phyloP scores from a whole-genome alignment of 345 rosid species.

The Eucalyptus viminalis region DNA sequence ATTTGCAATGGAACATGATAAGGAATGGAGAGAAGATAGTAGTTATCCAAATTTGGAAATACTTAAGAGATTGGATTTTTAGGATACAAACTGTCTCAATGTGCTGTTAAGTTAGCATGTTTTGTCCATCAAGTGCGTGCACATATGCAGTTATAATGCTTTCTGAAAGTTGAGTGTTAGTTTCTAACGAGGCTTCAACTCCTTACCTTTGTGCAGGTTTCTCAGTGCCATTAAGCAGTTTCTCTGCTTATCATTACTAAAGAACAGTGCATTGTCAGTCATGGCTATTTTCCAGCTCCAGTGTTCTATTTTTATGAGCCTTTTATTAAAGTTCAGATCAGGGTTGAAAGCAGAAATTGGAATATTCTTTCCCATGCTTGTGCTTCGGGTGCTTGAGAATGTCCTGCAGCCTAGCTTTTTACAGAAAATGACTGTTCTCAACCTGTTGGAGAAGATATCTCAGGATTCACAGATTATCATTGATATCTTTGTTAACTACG shows the following conservation, averaged over 20 bases:
- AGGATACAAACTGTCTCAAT: not conserved
- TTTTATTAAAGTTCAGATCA: slow-evolving; percentile 75
- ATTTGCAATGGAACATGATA: not conserved
- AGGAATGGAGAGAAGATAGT: not conserved
- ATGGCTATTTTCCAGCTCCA: slow-evolving; percentile 97
- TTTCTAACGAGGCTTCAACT: not conserved
- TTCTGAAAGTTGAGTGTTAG: not conserved
- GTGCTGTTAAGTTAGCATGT: not conserved
- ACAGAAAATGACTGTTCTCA: slow-evolving; percentile 94
- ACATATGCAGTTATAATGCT: not conserved
- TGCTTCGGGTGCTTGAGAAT: slow-evolving; percentile 93
- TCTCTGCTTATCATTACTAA: slow-evolving; percentile 83
- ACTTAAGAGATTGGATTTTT: not conserved
- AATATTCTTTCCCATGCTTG: slow-evolving; percentile 91
- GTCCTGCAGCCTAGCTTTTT: slow-evolving; percentile 94
- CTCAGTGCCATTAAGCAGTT: slow-evolving; percentile 75
- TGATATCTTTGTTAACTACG: slow-evolving; percentile 93
- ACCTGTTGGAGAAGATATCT: slow-evolving; percentile 65
- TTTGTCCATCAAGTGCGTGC: not conserved
- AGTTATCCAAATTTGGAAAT: not conserved
- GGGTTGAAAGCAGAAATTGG: slow-evolving; percentile 87
- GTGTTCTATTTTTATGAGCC: slow-evolving; percentile 71
- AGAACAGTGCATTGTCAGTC: slow-evolving; percentile 90
- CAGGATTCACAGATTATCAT: slow-evolving; percentile 69
- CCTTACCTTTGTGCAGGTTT: slow-evolving; percentile 45